phyloP scores from a whole-genome alignment of 257 asterid genomes.

The Plantago major region DNA sequence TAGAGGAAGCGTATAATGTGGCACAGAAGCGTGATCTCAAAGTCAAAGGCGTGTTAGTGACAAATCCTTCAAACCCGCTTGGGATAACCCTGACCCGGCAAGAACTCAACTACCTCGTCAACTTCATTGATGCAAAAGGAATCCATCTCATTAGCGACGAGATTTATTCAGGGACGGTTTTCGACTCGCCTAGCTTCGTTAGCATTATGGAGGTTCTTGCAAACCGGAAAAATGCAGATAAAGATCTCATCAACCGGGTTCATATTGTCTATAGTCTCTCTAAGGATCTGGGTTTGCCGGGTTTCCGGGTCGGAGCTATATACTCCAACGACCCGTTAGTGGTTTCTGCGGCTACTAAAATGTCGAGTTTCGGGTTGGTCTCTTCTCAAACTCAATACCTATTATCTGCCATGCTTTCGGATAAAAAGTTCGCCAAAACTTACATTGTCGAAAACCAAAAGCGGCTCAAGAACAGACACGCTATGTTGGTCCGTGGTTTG shows the following conservation, averaged over 20 bases:
- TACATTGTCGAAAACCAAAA: conserved; percentile 41
- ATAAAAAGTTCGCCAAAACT: conserved; percentile 31
- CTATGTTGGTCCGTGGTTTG: conserved; percentile 39
- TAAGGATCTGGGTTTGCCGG: conserved; percentile 59
- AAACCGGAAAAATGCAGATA: conserved; percentile 12
- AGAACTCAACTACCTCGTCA: conserved; percentile 38
- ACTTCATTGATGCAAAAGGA: conserved; percentile 32
- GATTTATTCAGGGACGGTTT: conserved; percentile 56
- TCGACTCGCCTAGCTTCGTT: conserved; percentile 36
- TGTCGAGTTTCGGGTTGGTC: conserved; percentile 61
- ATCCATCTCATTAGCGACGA: conserved; percentile 64
- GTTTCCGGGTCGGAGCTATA: conserved; percentile 59
- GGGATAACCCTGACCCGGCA: conserved; percentile 36
- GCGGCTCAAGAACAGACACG: conserved; percentile 38
- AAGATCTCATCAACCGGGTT: conserved; percentile 36
- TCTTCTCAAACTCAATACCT: conserved; percentile 62
- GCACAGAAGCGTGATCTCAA: conserved; percentile 44
- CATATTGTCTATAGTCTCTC: conserved; percentile 62
- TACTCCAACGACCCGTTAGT: conserved; percentile 48
- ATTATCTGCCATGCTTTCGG: conserved; percentile 48
- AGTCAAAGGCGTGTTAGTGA: conserved; percentile 55
- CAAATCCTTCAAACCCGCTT: conserved; percentile 61
- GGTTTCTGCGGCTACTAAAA: conserved; percentile 49
- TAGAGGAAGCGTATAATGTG: conserved; percentile 38
- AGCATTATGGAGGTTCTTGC: conserved; percentile 39